Evolutionary conservation across 2,329 filamentous ascomycete species (phyloP), one percentile per base, ranked within the genome.

Genomic region (Fusarium coffeatum): DNA sequence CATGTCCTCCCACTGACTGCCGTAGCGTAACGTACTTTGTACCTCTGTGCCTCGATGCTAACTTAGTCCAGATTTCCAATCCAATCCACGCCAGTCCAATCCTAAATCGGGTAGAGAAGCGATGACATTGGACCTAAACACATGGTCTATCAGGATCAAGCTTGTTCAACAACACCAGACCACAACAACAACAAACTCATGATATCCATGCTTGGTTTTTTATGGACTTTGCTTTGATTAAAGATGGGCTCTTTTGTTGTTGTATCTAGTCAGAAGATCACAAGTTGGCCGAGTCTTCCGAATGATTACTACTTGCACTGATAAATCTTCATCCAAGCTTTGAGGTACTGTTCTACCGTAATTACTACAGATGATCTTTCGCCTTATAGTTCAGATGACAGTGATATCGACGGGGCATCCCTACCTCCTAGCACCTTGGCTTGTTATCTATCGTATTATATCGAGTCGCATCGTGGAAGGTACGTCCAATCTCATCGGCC

Each of bases 91-190:
- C 48, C 32, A 42, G 66, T 65, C 55, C 64, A 57, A n/a, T 64
- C 60, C 60, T 43, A 42, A 64, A 64, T 37, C 43, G 49, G 63
- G 25, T 40, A 47, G 18, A 43, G 40, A 25, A 48, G n/a, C 53
- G 51, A 49, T 32, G 57, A 27, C 58, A 55, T 62, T 49, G 45
- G 45, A 43, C 23, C 49, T 37, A 27, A 51, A 51, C 48, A 27
- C 34, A 37, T 40, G 48, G 59, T 46, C 49, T 68, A 54, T 61
- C 55, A 62, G 66, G 66, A 69, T 69, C 34, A 63, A 60, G 66
- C 66, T 55, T 69, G 67, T 62, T 63, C 28, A 37, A 37, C 47
- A 50, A 25, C 27, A 32, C n/a, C 32, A 40, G 34, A 6, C 18
- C 34, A 27, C 32, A 27, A 41, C 32, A 51, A 25, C 49, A 53